Percentiles rank a stretch among this genome's conserved stretches.
These are phyloP conservation scores for Corynascus novoguineensis DNA, from an alignment of 495 filamentous ascomycete genomes.

Conservation along the genomic window DNA sequence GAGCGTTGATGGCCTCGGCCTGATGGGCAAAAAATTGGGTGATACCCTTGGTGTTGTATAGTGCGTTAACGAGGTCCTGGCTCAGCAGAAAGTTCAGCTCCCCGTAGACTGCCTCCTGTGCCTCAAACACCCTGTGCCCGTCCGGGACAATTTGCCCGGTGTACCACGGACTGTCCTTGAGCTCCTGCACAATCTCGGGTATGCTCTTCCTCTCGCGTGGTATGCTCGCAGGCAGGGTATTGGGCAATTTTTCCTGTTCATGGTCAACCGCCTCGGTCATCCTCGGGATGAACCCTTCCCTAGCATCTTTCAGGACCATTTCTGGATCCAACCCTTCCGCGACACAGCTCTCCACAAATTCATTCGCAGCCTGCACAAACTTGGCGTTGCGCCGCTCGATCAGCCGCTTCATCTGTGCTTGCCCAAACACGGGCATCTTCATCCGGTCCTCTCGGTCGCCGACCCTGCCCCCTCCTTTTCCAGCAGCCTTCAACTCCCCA, in stretches of 20 bases:
- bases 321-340: conserved; percentile 63
- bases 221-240: conserved; percentile 58
- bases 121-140: conserved; percentile 87
- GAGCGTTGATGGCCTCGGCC: conserved; percentile 85
- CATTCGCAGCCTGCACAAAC: conserved; percentile 71
- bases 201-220: conserved; percentile 79
- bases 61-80: conserved; percentile 85
- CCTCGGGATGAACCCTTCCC: conserved; percentile 45
- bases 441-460: conserved; percentile 69
- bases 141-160: conserved; percentile 89
- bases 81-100: conserved; percentile 82
- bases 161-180: conserved; percentile 81
- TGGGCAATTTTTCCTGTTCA: conserved; percentile 24
- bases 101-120: conserved; percentile 75
- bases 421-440: conserved; percentile 90
- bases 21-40: conserved; percentile 90
- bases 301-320: conserved; percentile 52
- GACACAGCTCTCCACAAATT: conserved; percentile 69
- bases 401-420: conserved; percentile 82
- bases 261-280: conserved; percentile 17
- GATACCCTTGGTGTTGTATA: conserved; percentile 86
- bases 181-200: conserved; percentile 76
- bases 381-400: conserved; percentile 91
- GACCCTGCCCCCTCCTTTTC: conserved; percentile 62
- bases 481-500: conserved; percentile 80